These are phyloP conservation scores for Elsinoe necatrix DNA, from an alignment of 2,329 filamentous ascomycete species.

Conservation along the genomic window DNA sequence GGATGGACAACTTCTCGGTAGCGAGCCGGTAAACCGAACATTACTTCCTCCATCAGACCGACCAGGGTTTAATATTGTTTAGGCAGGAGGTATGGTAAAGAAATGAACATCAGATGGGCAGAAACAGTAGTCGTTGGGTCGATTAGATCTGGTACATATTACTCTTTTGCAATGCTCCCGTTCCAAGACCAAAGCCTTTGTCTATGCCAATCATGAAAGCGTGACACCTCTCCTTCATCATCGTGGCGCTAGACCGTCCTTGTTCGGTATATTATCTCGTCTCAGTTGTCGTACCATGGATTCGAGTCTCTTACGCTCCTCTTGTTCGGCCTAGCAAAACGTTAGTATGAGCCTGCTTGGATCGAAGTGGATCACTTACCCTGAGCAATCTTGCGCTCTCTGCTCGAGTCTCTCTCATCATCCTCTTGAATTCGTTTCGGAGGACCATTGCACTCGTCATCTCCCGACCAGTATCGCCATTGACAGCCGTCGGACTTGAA, in stretches of 20 bases:
- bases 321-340: conserved; percentile 54
- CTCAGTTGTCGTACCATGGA: conserved; percentile 15
- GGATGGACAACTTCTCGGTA: neutral
- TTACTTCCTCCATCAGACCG: neutral
- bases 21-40: conserved; percentile 6
- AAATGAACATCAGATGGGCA: neutral
- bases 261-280: conserved; percentile 13
- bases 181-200: neutral
- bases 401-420: conserved; percentile 64
- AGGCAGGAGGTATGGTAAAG: too few relatives aligned
- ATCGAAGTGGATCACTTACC: conserved; percentile 39
- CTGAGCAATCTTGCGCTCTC: conserved; percentile 58
- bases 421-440: conserved; percentile 69
- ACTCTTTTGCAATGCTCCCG: neutral
- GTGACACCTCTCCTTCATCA: neutral
- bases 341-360: neutral
- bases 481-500: conserved; percentile 42
- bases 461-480: conserved; percentile 35
- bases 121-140: neutral
- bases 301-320: conserved; percentile 38
- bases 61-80: neutral
- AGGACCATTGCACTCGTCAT: conserved; percentile 60
- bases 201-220: neutral
- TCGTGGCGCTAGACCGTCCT: neutral
- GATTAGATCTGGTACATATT: conserved; percentile 10